phyloP scores from a whole-genome alignment of 106 monocot species.

The Agapanthus africanus region DNA sequence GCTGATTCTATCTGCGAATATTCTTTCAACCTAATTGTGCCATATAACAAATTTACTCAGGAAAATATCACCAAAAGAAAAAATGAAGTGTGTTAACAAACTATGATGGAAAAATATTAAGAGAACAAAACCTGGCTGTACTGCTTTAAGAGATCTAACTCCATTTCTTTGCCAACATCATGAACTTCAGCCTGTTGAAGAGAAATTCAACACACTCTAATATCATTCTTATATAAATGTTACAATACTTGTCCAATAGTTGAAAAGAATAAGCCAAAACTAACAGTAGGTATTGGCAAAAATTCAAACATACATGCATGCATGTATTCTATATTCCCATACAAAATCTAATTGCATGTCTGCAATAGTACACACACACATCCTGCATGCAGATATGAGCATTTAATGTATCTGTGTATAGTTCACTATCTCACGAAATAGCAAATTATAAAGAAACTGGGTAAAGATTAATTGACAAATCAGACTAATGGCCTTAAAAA shows the following conservation, averaged over 20 bases:
- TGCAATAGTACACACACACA: background rate
- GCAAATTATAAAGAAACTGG: background rate
- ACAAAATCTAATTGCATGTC: too few relatives aligned
- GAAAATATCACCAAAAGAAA: constrained; percentile 9
- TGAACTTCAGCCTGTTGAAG: constrained; percentile 84
- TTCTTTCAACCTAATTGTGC: constrained; percentile 79
- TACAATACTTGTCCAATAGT: background rate
- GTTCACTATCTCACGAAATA: background rate
- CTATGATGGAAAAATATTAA: too few relatives aligned
- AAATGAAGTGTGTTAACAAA: too few relatives aligned
- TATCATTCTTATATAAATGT: background rate
- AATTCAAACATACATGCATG: background rate
- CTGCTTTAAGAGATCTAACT: constrained; percentile 87
- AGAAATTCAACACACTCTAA: constrained; percentile 3
- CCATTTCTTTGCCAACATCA: constrained; percentile 99
- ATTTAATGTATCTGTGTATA: background rate
- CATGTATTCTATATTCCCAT: too few relatives aligned
- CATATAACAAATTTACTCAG: background rate
- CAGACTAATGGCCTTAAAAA: too few relatives aligned
- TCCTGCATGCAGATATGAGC: background rate
- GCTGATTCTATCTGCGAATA: constrained; percentile 86
- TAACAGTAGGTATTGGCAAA: background rate
- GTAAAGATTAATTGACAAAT: background rate
- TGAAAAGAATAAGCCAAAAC: background rate
- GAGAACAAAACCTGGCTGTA: constrained; percentile 91